These are phyloP conservation scores for Capsella rubella DNA, from an alignment of 441 rosid species.

Conservation along the genomic window DNA sequence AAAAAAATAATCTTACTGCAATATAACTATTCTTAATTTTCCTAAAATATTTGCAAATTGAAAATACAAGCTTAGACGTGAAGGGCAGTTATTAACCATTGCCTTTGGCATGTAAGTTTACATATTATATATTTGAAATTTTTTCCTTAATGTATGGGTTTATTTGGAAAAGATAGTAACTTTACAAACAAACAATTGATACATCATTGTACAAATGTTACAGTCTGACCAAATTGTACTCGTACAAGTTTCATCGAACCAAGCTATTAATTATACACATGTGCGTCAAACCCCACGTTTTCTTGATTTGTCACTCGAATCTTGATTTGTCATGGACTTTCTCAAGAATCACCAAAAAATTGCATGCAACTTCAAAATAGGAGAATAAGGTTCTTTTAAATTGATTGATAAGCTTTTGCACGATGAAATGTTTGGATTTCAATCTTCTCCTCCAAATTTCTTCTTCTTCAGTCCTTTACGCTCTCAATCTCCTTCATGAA, in stretches of 20 bases:
- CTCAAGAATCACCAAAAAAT: slow-evolving; percentile 14
- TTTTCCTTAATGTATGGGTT: background rate
- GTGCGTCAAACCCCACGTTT: background rate
- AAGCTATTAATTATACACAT: background rate
- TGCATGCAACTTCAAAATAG: slow-evolving; percentile 9
- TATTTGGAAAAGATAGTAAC: background rate
- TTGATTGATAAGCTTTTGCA: slow-evolving; percentile 38
- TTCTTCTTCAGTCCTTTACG: background rate
- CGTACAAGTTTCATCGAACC: background rate
- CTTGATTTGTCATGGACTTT: background rate
- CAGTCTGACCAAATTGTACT: background rate
- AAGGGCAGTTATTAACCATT: background rate
- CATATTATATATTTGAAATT: background rate
- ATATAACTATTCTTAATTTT: background rate
- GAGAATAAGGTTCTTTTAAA: slow-evolving; percentile 31
- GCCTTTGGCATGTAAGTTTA: background rate
- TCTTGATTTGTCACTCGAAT: slow-evolving; percentile 13
- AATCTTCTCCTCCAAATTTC: slow-evolving; percentile 27
- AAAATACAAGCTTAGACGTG: background rate
- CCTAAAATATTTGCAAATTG: background rate
- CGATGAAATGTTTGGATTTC: slow-evolving; percentile 21
- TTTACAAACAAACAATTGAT: background rate
- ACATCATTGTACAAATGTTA: background rate
- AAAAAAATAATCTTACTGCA: background rate
- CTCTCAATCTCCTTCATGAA: slow-evolving; percentile 8